These are phyloP conservation scores for Trichosanthes truncata DNA, from an alignment of 306 rosid genomes.

Conservation along the genomic window DNA sequence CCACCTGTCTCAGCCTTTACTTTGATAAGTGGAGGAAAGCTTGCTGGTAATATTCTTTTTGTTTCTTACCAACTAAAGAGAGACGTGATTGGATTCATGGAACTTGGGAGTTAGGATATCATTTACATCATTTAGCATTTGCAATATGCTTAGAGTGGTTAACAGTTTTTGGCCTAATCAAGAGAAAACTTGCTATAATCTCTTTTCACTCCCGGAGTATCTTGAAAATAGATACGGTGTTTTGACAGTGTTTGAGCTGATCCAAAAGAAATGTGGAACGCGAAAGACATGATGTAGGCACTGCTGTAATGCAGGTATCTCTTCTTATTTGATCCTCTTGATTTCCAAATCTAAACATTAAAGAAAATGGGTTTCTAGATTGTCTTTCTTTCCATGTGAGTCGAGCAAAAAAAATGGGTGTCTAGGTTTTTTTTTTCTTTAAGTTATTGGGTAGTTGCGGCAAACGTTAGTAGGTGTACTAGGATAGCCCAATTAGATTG, in stretches of 20 bases:
- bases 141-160: not conserved
- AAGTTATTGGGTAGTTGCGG: not conserved
- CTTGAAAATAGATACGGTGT: not conserved
- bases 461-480: not conserved
- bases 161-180: not conserved
- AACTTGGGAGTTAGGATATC: not conserved
- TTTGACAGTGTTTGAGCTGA: not conserved
- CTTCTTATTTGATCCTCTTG: not conserved
- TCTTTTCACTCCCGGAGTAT: not conserved
- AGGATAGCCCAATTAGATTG: not conserved
- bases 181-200: not conserved
- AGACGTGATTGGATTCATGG: not conserved
- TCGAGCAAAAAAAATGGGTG: not conserved
- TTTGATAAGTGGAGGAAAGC: conserved; percentile 77
- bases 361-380: not conserved
- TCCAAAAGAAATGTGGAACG: not conserved
- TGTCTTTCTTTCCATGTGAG: not conserved
- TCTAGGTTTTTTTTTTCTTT: not conserved
- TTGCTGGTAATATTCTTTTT: conserved; percentile 62
- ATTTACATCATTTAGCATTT: not conserved
- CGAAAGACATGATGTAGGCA: not conserved
- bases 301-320: not conserved
- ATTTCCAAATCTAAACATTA: not conserved
- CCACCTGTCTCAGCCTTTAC: conserved; percentile 90
- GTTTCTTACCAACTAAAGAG: not conserved